Conservation (phyloP, 768 basidiomycete genomes). For the Fomitopsis serialis region DNA sequence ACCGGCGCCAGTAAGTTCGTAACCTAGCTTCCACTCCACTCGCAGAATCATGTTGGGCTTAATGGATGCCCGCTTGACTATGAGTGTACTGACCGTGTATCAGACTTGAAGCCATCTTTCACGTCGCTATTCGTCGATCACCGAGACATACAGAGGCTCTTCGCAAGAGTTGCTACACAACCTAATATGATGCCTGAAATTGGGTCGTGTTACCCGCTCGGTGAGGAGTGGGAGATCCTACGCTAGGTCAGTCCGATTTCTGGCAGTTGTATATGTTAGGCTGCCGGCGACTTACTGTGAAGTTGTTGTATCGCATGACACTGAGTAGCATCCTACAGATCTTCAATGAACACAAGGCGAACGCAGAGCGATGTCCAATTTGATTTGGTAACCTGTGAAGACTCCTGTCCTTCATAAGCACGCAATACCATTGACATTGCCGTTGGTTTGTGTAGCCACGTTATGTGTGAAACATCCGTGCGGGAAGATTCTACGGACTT, state of each 20-base stretch:
- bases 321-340: not conserved
- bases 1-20: no score
- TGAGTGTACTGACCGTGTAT: not conserved
- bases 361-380: no score
- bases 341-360: no score
- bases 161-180: slow-evolving; percentile 18
- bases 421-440: no score
- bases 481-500: no score
- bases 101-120: slow-evolving; percentile 17
- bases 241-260: slow-evolving; percentile 14
- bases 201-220: slow-evolving; percentile 17
- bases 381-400: no score
- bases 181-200: slow-evolving; percentile 22
- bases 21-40: no score
- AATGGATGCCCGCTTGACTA: not conserved
- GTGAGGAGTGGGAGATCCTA: slow-evolving; percentile 20
- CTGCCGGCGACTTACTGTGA: no score
- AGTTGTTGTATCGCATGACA: not conserved
- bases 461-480: no score
- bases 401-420: no score
- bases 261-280: not conserved
- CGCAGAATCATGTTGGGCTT: no score
- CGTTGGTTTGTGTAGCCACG: no score
- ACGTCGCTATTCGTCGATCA: slow-evolving; percentile 19
- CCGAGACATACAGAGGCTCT: slow-evolving; percentile 22